These are phyloP conservation scores for Collybiopsis confluens DNA, from an alignment of 768 basidiomycete genomes.

Conservation along the genomic window DNA sequence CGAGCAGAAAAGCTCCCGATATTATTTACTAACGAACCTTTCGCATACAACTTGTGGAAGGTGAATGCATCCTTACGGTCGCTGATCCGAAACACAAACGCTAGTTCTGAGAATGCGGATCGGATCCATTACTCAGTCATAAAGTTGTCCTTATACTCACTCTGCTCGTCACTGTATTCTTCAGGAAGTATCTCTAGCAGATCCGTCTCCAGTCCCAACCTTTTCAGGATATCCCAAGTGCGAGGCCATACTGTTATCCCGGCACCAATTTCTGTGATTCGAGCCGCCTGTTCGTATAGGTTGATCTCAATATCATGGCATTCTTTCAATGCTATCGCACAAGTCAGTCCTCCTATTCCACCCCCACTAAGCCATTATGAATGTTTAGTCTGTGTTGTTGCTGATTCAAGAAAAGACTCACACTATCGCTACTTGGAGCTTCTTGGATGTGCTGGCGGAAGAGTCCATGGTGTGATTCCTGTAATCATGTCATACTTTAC, in stretches of 20 bases:
- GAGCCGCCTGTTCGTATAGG: conserved; percentile 38
- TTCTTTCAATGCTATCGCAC: conserved; percentile 28
- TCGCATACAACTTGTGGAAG: conserved; percentile 20
- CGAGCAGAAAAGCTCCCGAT: neutral
- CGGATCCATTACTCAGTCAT: conserved; percentile 6
- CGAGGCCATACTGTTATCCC: conserved; percentile 39
- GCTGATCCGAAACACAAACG: conserved; percentile 26
- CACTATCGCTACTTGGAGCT: conserved; percentile 16
- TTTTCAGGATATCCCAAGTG: conserved; percentile 33
- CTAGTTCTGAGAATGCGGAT: conserved; percentile 14
- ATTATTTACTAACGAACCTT: conserved; percentile 13
- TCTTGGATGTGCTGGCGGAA: neutral
- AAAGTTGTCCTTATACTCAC: conserved; percentile 12
- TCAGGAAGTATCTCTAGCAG: conserved; percentile 13
- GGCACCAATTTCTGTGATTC: conserved; percentile 39
- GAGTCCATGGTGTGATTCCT: too few species aligned
- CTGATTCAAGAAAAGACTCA: neutral
- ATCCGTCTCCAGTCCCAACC: conserved; percentile 32
- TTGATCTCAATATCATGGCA: conserved; percentile 25
- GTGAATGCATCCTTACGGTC: conserved; percentile 26
- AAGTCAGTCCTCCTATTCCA: conserved; percentile 35
- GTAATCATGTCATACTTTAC: too few species aligned
- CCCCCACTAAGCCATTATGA: conserved; percentile 36
- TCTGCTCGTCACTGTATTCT: conserved; percentile 15
- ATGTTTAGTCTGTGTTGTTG: neutral